Percentiles rank a stretch among this genome's conserved stretches.
phyloP scores from a whole-genome alignment of 202 grass and related monocot species.

The Schoenoplectus tabernaemontani region DNA sequence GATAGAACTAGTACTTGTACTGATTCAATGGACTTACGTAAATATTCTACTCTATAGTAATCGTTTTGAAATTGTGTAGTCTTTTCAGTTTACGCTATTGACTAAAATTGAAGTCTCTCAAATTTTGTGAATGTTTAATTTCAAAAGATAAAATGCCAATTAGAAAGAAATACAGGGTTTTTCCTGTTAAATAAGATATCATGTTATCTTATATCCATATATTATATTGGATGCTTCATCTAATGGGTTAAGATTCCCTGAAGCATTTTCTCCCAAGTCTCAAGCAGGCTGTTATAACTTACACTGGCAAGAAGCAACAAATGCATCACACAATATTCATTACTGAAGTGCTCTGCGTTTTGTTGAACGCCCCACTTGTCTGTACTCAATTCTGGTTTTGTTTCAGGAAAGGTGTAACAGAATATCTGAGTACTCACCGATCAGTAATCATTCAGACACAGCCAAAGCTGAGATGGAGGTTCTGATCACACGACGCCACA shows the following conservation, averaged over 20 bases:
- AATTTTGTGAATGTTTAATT: neutral
- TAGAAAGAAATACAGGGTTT: neutral
- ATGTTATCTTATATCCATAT: neutral
- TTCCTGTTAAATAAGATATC: neutral
- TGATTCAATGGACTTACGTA: neutral
- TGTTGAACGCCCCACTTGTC: too few species aligned
- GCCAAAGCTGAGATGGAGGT: slow-evolving; percentile 13
- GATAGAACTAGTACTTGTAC: neutral
- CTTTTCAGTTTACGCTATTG: neutral
- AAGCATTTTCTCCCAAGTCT: neutral
- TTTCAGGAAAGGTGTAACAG: neutral
- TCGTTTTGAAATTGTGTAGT: neutral
- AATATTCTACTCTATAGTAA: neutral
- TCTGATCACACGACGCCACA: slow-evolving; percentile 18
- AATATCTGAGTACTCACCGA: neutral
- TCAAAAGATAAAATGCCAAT: neutral
- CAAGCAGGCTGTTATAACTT: neutral
- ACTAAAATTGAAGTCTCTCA: neutral
- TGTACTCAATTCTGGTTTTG: neutral
- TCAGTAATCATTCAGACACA: neutral
- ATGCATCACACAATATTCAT: too few species aligned
- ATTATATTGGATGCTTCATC: neutral
- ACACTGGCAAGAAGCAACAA: neutral
- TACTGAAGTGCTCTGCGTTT: neutral
- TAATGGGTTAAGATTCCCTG: neutral